Percentiles rank a stretch among this genome's conserved stretches.
These are phyloP conservation scores for Pezicula rhizophila DNA, from an alignment of 2,329 filamentous ascomycete species.

Conservation along the genomic window DNA sequence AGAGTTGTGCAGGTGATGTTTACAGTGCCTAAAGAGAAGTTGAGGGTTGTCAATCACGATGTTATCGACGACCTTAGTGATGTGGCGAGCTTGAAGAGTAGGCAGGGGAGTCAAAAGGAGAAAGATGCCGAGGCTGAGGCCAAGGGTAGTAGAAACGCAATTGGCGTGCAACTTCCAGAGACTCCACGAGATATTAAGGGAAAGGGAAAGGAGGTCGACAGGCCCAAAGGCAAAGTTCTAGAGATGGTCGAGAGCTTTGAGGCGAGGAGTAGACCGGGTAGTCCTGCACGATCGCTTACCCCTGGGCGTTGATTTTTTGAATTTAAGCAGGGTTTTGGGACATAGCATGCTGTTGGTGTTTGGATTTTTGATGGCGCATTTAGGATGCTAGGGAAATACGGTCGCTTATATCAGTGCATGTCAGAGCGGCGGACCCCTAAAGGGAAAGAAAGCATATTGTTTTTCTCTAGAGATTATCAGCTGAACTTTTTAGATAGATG, in stretches of 20 bases:
- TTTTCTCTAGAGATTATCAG: no score
- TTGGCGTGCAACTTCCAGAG: neutral
- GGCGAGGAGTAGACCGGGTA: slow-evolving; percentile 9
- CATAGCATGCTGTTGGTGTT: no score
- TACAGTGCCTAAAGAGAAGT: slow-evolving; percentile 78
- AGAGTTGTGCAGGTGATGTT: slow-evolving; percentile 81
- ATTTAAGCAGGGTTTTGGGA: neutral
- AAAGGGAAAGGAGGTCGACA: slow-evolving; percentile 4
- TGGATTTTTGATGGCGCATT: no score
- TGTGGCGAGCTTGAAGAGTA: slow-evolving; percentile 26
- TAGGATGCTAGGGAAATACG: no score
- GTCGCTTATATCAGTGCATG: no score
- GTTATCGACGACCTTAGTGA: slow-evolving; percentile 38
- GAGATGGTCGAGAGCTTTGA: slow-evolving; percentile 24
- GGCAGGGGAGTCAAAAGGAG: slow-evolving; percentile 14
- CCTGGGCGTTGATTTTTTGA: neutral
- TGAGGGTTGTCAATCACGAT: slow-evolving; percentile 85
- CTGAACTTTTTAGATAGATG: no score
- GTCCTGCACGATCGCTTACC: neutral
- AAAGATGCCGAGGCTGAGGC: neutral
- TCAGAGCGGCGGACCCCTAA: no score
- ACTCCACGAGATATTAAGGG: neutral
- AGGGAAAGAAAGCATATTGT: no score
- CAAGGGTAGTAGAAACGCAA: neutral
- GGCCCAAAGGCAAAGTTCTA: slow-evolving; percentile 16